Evolutionary conservation across 83 land plant species (phyloP).

Genomic region (Diphasiastrum complanatum): DNA sequence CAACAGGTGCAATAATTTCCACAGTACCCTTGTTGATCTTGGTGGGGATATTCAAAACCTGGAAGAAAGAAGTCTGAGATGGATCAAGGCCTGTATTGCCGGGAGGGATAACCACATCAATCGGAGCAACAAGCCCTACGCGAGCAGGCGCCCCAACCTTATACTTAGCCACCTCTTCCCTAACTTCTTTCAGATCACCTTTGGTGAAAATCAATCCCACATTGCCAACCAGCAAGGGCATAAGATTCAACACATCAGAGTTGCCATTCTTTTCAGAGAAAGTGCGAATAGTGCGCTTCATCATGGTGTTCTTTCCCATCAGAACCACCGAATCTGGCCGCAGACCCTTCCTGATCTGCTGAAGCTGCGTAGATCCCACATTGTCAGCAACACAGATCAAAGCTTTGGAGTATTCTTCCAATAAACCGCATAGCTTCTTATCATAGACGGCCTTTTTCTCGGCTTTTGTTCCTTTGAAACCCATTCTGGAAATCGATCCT

Average conservation of each 20-base stretch:
- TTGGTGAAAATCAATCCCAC: constrained; percentile 9
- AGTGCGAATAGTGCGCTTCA: background rate
- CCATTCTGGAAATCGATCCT: too few species aligned
- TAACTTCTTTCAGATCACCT: constrained; percentile 14
- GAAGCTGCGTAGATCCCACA: background rate
- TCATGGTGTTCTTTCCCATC: background rate
- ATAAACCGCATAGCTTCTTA: too few species aligned
- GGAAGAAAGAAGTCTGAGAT: constrained; percentile 14
- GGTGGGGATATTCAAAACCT: constrained; percentile 13
- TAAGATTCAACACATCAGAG: background rate
- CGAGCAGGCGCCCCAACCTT: constrained; percentile 15
- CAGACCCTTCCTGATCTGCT: background rate
- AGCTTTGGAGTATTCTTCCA: background rate
- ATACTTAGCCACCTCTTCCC: constrained; percentile 6
- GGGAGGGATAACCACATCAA: constrained; percentile 13
- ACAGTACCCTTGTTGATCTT: constrained; percentile 17
- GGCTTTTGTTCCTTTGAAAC: too few species aligned
- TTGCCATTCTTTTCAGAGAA: background rate
- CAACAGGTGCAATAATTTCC: constrained; percentile 3
- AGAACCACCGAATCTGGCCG: background rate
- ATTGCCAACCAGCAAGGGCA: background rate
- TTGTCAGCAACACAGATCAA: background rate
- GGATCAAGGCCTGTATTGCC: constrained; percentile 5
- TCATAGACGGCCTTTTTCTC: too few species aligned
- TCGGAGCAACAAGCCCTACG: constrained; percentile 11